Evolutionary conservation across 768 basidiomycete species (phyloP), one percentile per base, ranked within the genome.

Genomic region (Pleurotus pulmonarius): DNA sequence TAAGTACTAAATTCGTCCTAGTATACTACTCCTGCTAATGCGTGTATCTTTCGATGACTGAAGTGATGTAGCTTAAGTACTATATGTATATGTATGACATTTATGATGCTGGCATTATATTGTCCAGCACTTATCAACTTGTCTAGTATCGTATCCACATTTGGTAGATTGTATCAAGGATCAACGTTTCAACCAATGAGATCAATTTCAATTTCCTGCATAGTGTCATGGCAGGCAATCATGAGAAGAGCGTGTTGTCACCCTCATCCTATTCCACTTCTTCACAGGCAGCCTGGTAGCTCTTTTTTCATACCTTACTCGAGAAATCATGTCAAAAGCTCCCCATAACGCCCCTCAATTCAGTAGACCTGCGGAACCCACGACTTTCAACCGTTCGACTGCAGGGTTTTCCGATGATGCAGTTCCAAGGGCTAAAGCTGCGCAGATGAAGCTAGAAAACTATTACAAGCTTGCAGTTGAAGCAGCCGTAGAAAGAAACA

Each of bases 401-500:
- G 69, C 76, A 49, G 83, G 82, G 38, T 92, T 96, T 70, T 89
- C 90, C 5, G 87, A 92, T 54, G 85, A 89, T 58, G 87, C 91
- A 13, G 70, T 87, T 60, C 87, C 92, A 44, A 87, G 88, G 61
- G 91, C 92, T 12, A 95, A 94, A 70, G 84, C 83, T 40, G 95
- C 95, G 2, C 94, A 97, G 70, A 77, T 98, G 73, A 97, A 96
- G 72, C 81, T 98, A 52, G 97, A 98, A 73, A 88, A 95, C 68
- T 97, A 87, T 68, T 99, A 98, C 74, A 97, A 98, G 71, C 87
- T 97, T 40, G 92, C 92, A 1, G 97, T 99, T 41, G 94, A 98
- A 69, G 83, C 90, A 45, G 96, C 96, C 11, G 92, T 99, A 46
- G 94, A 95, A 66, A 79, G 97, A 52, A 98, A 98, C 68, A 83